These are phyloP conservation scores for Colletotrichum euphorbiae DNA, from an alignment of 2,329 filamentous ascomycete genomes.

Conservation along the genomic window DNA sequence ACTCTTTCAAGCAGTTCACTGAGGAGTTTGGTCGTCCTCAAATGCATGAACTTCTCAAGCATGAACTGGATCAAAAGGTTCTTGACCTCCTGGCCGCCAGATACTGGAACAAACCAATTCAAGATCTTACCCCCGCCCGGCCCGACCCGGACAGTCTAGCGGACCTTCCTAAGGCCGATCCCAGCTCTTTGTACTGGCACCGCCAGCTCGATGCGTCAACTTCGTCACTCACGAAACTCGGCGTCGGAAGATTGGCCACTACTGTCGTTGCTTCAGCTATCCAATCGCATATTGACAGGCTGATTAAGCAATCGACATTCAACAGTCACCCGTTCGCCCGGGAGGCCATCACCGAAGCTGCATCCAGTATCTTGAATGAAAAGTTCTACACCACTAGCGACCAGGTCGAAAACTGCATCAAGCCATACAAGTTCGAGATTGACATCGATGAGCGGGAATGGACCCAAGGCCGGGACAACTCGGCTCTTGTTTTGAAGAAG, in stretches of 20 bases:
- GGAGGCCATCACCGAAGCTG: conserved; percentile 91
- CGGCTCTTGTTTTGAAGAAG: conserved; percentile 82
- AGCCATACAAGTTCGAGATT: conserved; percentile 98
- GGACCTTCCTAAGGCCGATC: conserved; percentile 85
- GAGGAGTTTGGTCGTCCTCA: conserved; percentile 90
- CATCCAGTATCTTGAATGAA: conserved; percentile 90
- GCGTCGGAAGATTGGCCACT: conserved; percentile 91
- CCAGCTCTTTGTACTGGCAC: conserved; percentile 90
- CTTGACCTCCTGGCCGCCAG: conserved; percentile 91
- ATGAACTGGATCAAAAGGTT: conserved; percentile 93
- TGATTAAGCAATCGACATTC: conserved; percentile 87
- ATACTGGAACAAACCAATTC: conserved; percentile 97
- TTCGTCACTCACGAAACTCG: conserved; percentile 91
- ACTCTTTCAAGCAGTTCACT: conserved; percentile 94
- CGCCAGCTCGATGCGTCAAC: conserved; percentile 93
- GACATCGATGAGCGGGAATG: conserved; percentile 94
- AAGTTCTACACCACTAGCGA: conserved; percentile 97
- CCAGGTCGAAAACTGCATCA: conserved; percentile 98
- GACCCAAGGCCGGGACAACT: conserved; percentile 85
- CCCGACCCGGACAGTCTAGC: conserved; percentile 78
- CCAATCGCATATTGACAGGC: conserved; percentile 82
- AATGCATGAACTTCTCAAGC: conserved; percentile 89
- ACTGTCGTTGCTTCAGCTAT: conserved; percentile 91
- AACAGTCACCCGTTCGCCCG: conserved; percentile 90
- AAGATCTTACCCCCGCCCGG: conserved; percentile 77